Base-by-base conservation (phyloP, 1,139 yeast species). In the Debaryomyces coudertii region DNA sequence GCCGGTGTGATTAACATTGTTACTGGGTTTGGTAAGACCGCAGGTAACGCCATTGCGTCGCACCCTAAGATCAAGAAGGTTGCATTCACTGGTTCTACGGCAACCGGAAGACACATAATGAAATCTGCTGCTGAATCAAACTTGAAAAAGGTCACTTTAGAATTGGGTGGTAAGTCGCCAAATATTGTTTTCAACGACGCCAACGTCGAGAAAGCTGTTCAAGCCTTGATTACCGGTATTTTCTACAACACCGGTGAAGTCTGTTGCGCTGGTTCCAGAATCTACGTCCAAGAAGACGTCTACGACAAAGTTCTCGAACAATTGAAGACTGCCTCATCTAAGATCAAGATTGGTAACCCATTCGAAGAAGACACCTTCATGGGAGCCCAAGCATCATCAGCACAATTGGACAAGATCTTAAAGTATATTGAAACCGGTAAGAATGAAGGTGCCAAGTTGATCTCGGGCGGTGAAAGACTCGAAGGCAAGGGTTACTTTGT, bases 101-200 rank as follows among this genome's bases (percentile, higher is more conserved):
- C 83, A 47, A 84, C 88, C 53, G 96, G 96, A 63, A 83, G 86
- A 63, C 74, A 71, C 57, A 85, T 87, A 55, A 81, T 87, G 89
- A 79, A 76, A 64, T 78, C 82, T 55, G 87, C 90, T 58, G 85
- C 92, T 42, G 66, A 64, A 52, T 76, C 87, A 38, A 83, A 82
- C 69, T 73, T 86, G 68, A 87, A 87, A 77, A 85, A 85, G 69
- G 87, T 86, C 45, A 87, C 95, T 37, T 79, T 87, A 57, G 95
- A 87, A 73, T 82, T 87, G 59, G 95, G 95, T 60, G 95, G 95
- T 60, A 87, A 87, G 73, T 86, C 93, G 44, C 92, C 95, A 58
- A 83, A 85, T 69, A 81, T 87, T 56, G 83, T 87, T 42, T 87
- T 87, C 61, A 77, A 82, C 56, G 95, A 87, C 63, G 88, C 88